Conservation (phyloP, 2,329 filamentous ascomycete species). For the Leptosphaerulina australis region DNA sequence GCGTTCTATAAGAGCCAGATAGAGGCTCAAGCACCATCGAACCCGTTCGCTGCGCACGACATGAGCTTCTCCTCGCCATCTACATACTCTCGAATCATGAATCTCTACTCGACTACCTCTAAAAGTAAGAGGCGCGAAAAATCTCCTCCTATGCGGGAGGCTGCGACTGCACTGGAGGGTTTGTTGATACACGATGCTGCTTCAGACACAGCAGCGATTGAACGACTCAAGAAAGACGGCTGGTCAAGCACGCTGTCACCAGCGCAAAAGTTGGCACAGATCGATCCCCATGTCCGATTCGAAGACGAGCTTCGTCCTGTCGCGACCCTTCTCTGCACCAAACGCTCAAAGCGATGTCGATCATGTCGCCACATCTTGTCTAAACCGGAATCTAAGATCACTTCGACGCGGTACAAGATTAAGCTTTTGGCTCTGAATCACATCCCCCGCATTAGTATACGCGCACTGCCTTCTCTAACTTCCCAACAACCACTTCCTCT, state of each 20-base stretch:
- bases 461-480: slow-evolving; percentile 59
- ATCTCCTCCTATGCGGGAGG: slow-evolving; percentile 79
- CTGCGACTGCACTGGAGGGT: slow-evolving; percentile 72
- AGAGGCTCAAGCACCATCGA: slow-evolving; percentile 59
- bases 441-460: slow-evolving; percentile 80
- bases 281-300: slow-evolving; percentile 63
- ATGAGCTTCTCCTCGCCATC: slow-evolving; percentile 74
- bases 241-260: slow-evolving; percentile 68
- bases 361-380: slow-evolving; percentile 93
- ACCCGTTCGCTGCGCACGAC: slow-evolving; percentile 50
- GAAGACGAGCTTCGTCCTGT: slow-evolving; percentile 78
- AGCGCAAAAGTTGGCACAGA: slow-evolving; percentile 59
- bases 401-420: slow-evolving; percentile 89
- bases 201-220: slow-evolving; percentile 64
- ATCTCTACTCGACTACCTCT: slow-evolving; percentile 71
- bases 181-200: slow-evolving; percentile 67
- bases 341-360: slow-evolving; percentile 91
- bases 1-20: slow-evolving; percentile 84
- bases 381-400: slow-evolving; percentile 89
- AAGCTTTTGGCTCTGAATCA: slow-evolving; percentile 83
- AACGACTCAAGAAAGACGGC: slow-evolving; percentile 62
- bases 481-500: slow-evolving; percentile 56
- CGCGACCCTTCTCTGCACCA: slow-evolving; percentile 83
- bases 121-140: slow-evolving; percentile 66
- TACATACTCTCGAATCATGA: slow-evolving; percentile 88